These are phyloP conservation scores for Phyllosticta paracitricarpa DNA, from an alignment of 2,329 filamentous ascomycete species.

Conservation along the genomic window DNA sequence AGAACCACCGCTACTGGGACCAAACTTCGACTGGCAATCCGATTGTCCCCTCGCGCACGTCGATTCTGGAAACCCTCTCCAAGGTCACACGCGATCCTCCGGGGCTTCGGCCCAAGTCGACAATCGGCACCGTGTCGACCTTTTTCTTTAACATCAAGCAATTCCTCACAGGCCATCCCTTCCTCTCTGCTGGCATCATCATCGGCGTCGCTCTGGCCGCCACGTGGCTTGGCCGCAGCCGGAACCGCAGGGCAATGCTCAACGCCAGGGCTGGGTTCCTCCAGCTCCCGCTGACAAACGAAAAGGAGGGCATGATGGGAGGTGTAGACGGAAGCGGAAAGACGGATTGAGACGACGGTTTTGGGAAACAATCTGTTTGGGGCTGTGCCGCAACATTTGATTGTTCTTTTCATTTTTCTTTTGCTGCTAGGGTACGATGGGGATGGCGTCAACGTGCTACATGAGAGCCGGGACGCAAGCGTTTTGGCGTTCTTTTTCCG, in stretches of 20 bases:
- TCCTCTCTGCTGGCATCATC: slow-evolving; percentile 43
- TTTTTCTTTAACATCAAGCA: slow-evolving; percentile 45
- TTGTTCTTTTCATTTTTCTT: background rate
- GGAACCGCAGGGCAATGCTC: slow-evolving; percentile 32
- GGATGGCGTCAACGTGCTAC: background rate
- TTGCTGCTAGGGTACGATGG: background rate
- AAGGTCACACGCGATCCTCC: slow-evolving; percentile 60
- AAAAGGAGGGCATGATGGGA: slow-evolving; percentile 56
- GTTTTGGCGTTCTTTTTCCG: background rate
- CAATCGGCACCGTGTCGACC: slow-evolving; percentile 61
- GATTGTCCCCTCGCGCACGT: slow-evolving; percentile 81
- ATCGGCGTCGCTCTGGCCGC: slow-evolving; percentile 46
- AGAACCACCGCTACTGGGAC: slow-evolving; percentile 96
- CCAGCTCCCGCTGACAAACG: slow-evolving; percentile 41
- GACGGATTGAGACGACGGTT: slow-evolving; percentile 17
- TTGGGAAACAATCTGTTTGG: background rate
- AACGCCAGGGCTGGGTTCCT: slow-evolving; percentile 41
- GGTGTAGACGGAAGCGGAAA: slow-evolving; percentile 13
- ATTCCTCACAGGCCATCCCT: slow-evolving; percentile 35
- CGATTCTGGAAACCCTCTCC: slow-evolving; percentile 76
- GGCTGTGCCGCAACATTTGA: background rate
- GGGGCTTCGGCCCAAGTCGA: slow-evolving; percentile 66
- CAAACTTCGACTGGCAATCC: slow-evolving; percentile 77
- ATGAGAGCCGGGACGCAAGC: background rate
- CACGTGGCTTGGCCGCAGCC: slow-evolving; percentile 25